A percentile compares a stretch with the other conserved stretches of the same genome.
Conservation (phyloP, 116 monocot species). For the Papilionanthe hybrid region DNA sequence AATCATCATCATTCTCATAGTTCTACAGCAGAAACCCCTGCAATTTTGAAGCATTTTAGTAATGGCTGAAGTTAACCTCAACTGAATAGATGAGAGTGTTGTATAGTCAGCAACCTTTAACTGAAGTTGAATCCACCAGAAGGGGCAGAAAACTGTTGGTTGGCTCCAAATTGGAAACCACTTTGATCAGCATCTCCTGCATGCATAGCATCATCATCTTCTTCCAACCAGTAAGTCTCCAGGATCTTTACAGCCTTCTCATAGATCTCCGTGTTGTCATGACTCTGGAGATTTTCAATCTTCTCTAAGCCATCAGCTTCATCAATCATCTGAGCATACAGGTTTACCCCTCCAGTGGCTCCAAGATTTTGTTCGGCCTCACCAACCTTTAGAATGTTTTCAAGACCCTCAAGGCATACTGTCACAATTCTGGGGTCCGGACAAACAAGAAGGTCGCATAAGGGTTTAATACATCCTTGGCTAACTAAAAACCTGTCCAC, state of each 20-base stretch:
- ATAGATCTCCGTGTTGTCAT: slow-evolving; percentile 89
- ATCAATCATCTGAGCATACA: slow-evolving; percentile 68
- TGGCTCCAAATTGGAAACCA: slow-evolving; percentile 36
- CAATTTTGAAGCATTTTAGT: no score
- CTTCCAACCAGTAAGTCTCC: slow-evolving; percentile 86
- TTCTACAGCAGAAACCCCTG: no score
- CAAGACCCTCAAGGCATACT: slow-evolving; percentile 87
- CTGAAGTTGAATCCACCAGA: slow-evolving; percentile 76
- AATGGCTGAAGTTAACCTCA: no score
- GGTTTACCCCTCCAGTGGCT: slow-evolving; percentile 40
- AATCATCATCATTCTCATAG: no score
- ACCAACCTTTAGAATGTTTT: slow-evolving; percentile 82
- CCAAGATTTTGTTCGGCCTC: slow-evolving; percentile 71
- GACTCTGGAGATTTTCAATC: slow-evolving; percentile 90
- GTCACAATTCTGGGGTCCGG: slow-evolving; percentile 79
- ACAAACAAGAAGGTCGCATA: slow-evolving; percentile 85
- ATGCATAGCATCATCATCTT: slow-evolving; percentile 80
- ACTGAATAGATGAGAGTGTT: no score
- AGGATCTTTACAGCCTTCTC: slow-evolving; percentile 88
- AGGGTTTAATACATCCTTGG: slow-evolving; percentile 84
- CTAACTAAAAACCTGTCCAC: slow-evolving; percentile 52
- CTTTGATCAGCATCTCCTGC: slow-evolving; percentile 24
- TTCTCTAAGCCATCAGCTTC: slow-evolving; percentile 83
- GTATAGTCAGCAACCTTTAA: slow-evolving; percentile 15
- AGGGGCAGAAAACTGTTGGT: slow-evolving; percentile 25